Percentiles rank a stretch among this genome's conserved stretches.
phyloP scores from a whole-genome alignment of 345 rosid genomes.

The Hevea brasiliensis region DNA sequence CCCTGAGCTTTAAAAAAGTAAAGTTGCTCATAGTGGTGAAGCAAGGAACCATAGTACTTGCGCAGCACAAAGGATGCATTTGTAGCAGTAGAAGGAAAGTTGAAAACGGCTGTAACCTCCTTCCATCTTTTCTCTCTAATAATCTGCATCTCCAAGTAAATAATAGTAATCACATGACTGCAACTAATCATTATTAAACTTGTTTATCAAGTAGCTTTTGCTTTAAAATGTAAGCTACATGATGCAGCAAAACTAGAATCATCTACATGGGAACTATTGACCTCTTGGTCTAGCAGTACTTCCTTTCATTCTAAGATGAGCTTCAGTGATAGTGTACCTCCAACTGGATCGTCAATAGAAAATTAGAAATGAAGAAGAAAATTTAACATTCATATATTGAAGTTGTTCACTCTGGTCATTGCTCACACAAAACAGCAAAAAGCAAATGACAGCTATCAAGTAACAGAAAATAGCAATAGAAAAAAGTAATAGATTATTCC shows the following conservation, averaged over 20 bases:
- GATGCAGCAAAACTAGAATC: not conserved
- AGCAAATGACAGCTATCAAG: no score
- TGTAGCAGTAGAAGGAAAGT: slow-evolving; percentile 96
- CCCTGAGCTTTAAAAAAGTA: slow-evolving; percentile 64
- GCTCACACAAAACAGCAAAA: no score
- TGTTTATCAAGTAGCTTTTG: not conserved
- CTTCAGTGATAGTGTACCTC: no score
- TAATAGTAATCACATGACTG: not conserved
- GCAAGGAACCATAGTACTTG: slow-evolving; percentile 81
- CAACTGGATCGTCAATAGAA: no score
- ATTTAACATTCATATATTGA: no score
- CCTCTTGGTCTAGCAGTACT: not conserved
- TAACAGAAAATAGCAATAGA: no score
- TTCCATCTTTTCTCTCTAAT: slow-evolving; percentile 88
- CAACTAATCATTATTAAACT: not conserved
- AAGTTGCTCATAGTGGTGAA: slow-evolving; percentile 72
- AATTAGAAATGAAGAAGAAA: not conserved
- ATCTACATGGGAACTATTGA: not conserved
- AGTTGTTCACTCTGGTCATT: no score
- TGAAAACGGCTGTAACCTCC: slow-evolving; percentile 91
- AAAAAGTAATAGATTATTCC: not conserved
- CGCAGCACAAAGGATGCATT: slow-evolving; percentile 94
- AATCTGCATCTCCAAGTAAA: slow-evolving; percentile 45
- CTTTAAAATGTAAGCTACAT: not conserved
- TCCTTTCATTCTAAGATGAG: no score